Percentiles rank a stretch among this genome's conserved stretches.
phyloP scores from a whole-genome alignment of 176 grass and related monocot genomes.

The Leersia perrieri region DNA sequence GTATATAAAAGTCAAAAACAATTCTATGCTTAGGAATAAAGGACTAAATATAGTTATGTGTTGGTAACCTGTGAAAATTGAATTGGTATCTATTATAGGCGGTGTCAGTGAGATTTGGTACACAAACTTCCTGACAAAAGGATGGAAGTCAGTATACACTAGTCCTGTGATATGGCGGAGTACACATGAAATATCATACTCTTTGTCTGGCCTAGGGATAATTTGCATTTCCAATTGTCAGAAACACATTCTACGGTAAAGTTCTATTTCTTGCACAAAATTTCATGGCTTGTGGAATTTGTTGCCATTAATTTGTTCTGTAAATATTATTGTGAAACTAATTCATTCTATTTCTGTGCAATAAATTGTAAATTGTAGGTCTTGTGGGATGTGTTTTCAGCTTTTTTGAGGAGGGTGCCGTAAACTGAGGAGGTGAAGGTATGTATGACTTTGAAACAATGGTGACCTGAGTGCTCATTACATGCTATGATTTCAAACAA shows the following conservation, averaged over 20 bases:
- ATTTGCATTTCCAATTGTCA: neutral
- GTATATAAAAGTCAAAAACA: neutral
- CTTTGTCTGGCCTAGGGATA: neutral
- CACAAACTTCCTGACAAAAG: neutral
- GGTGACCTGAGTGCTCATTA: neutral
- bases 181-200: neutral
- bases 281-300: neutral
- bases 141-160: neutral
- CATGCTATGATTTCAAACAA: neutral
- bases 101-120: slow-evolving; percentile 8
- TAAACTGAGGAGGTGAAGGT: neutral
- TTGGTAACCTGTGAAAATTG: neutral
- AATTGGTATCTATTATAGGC: neutral
- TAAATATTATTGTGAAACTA: neutral
- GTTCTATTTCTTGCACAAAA: neutral
- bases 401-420: neutral
- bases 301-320: too few species aligned
- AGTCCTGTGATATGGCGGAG: neutral
- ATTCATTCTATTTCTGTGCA: neutral
- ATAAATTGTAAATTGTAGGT: neutral
- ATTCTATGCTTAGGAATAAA: neutral
- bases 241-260: neutral
- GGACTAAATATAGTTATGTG: neutral
- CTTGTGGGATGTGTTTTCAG: neutral
- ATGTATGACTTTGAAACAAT: neutral